phyloP scores from a whole-genome alignment of 164 flowering plant species.

The Vitis cinerea region DNA sequence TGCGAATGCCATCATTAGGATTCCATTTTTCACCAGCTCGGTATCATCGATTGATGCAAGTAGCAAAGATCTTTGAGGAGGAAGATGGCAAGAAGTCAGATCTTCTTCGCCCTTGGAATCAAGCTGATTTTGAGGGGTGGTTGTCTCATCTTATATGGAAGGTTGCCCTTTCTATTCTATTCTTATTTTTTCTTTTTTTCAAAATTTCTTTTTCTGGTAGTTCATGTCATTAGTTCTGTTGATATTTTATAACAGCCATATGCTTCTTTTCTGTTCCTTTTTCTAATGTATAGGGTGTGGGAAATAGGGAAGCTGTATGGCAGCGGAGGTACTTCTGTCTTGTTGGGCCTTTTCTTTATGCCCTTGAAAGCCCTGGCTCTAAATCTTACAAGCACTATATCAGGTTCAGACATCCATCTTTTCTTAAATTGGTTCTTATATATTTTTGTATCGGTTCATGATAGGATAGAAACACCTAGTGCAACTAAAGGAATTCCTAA shows the following conservation, averaged over 20 bases:
- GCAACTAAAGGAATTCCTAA: too few species aligned
- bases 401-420: conserved; percentile 43
- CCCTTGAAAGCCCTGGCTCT: conserved; percentile 75
- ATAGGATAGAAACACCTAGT: too few species aligned
- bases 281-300: conserved; percentile 68
- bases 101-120: conserved; percentile 68
- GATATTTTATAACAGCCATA: background rate
- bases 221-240: background rate
- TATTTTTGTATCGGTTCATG: too few species aligned
- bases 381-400: conserved; percentile 73
- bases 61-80: conserved; percentile 72
- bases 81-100: conserved; percentile 44
- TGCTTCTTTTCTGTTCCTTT: conserved; percentile 1
- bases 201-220: background rate
- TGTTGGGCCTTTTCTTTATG: conserved; percentile 84
- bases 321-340: conserved; percentile 78
- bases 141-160: conserved; percentile 72
- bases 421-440: background rate
- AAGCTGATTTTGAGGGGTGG: conserved; percentile 98
- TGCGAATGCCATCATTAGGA: conserved; percentile 77
- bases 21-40: conserved; percentile 98
- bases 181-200: background rate
- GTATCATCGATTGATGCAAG: conserved; percentile 91
- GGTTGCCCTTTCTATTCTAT: conserved; percentile 37
- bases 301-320: conserved; percentile 96